These are phyloP conservation scores for Syncephalastrum racemosum DNA, from an alignment of 371 early-diverging fungal species.

Conservation along the genomic window DNA sequence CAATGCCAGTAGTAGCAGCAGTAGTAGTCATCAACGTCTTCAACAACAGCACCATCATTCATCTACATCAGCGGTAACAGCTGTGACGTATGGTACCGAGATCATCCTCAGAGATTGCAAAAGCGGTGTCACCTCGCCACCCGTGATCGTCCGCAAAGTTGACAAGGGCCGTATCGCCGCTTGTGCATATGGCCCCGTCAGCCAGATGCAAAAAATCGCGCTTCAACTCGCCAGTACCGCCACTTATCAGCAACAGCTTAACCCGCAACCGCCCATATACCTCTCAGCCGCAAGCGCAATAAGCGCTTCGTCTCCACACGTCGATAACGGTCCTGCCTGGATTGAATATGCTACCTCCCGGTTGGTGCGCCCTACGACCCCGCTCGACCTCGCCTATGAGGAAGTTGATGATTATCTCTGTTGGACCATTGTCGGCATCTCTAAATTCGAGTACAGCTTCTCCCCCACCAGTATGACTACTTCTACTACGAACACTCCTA, in stretches of 20 bases:
- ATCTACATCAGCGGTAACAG: conserved; percentile 11
- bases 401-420: conserved; percentile 75
- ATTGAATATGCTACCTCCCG: conserved; percentile 32
- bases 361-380: conserved; percentile 4
- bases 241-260: background rate
- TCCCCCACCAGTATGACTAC: conserved; percentile 31
- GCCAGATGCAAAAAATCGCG: conserved; percentile 88
- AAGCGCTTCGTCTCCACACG: conserved; percentile 6
- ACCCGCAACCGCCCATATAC: conserved; percentile 2
- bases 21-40: conserved; percentile 3
- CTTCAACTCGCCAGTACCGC: conserved; percentile 52
- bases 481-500: conserved; percentile 1
- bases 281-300: conserved; percentile 1
- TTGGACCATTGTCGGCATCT: conserved; percentile 82
- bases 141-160: conserved; percentile 77
- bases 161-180: conserved; percentile 71
- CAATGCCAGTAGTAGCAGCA: conserved; percentile 11
- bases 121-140: conserved; percentile 67
- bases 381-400: conserved; percentile 13
- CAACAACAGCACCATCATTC: conserved; percentile 10
- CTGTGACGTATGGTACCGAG: conserved; percentile 76
- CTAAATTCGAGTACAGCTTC: conserved; percentile 55
- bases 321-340: conserved; percentile 29
- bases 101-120: conserved; percentile 70
- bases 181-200: conserved; percentile 68